These are phyloP conservation scores for Leccinum olivaceopallidum DNA, from an alignment of 768 basidiomycete species.

Conservation along the genomic window DNA sequence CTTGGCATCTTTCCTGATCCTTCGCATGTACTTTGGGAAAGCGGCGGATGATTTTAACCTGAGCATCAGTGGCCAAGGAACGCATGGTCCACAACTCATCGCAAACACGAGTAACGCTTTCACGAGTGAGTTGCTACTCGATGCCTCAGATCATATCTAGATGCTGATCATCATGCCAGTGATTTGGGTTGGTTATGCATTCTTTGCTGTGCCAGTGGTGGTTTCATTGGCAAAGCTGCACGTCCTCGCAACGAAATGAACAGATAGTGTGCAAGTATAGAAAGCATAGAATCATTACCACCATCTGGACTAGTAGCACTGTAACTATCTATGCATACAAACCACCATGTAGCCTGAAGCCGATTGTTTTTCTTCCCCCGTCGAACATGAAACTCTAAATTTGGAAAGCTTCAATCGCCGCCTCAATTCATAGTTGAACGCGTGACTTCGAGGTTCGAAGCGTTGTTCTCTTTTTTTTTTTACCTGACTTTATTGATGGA, in stretches of 20 bases:
- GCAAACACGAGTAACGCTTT: constrained; percentile 72
- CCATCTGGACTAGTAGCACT: neutral
- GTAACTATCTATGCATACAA: neutral
- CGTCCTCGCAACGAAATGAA: constrained; percentile 48
- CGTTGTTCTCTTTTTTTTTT: neutral
- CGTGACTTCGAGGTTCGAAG: neutral
- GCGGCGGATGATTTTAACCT: constrained; percentile 76
- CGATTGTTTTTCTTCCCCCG: neutral
- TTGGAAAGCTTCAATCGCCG: constrained; percentile 18
- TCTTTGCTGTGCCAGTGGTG: constrained; percentile 69
- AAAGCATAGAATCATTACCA: neutral
- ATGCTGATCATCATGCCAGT: constrained; percentile 42
- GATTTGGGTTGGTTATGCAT: constrained; percentile 78
- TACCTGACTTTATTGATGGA: neutral
- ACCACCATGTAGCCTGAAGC: neutral
- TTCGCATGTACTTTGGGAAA: constrained; percentile 83
- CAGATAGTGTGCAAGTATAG: constrained; percentile 1
- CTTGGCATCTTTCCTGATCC: constrained; percentile 64
- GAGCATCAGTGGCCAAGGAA: constrained; percentile 53
- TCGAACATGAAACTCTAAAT: neutral
- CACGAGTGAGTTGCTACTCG: constrained; percentile 52
- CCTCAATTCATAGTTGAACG: constrained; percentile 14
- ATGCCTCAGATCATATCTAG: neutral
- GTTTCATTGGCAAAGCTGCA: constrained; percentile 69
- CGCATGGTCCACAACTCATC: constrained; percentile 55